phyloP scores from a whole-genome alignment of 805 yeast genomes.

The Yamadazyma nakazawae region DNA sequence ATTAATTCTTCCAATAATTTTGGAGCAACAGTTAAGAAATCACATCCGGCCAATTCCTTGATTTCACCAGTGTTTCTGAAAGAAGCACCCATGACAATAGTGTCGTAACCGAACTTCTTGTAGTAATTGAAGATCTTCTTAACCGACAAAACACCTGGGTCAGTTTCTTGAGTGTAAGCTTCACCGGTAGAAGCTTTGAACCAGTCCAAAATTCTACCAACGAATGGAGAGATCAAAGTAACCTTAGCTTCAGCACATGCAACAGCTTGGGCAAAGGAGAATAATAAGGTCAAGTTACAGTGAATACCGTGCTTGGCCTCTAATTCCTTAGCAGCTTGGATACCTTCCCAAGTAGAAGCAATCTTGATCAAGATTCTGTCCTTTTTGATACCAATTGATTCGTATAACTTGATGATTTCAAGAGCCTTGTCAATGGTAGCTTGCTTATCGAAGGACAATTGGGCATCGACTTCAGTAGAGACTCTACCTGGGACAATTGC shows the following conservation, averaged over 20 bases:
- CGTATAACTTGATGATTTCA: conserved; percentile 82
- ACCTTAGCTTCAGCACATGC: conserved; percentile 98
- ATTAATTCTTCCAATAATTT: conserved; percentile 82
- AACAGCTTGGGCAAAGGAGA: conserved; percentile 96
- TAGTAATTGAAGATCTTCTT: conserved; percentile 91
- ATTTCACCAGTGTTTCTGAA: conserved; percentile 97
- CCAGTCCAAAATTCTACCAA: conserved; percentile 99
- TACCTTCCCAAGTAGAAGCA: conserved; percentile 99
- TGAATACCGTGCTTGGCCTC: conserved; percentile 89
- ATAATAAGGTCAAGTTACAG: conserved; percentile 90
- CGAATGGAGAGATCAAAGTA: conserved; percentile 96
- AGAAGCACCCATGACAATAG: conserved; percentile 99
- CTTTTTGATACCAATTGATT: conserved; percentile 78
- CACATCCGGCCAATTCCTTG: conserved; percentile 95
- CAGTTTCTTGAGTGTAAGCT: conserved; percentile 72
- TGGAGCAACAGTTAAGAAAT: conserved; percentile 94
- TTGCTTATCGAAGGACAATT: conserved; percentile 92
- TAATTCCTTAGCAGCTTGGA: conserved; percentile 95
- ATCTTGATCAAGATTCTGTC: conserved; percentile 93
- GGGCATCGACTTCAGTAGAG: conserved; percentile 98
- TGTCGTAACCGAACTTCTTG: conserved; percentile 93
- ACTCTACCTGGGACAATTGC: conserved; percentile 98
- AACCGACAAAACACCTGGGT: conserved; percentile 96
- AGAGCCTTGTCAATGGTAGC: conserved; percentile 93
- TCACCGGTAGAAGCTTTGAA: conserved; percentile 92